Evolutionary conservation across 331 rosid species (phyloP).

Genomic region (Arachis monticola): DNA sequence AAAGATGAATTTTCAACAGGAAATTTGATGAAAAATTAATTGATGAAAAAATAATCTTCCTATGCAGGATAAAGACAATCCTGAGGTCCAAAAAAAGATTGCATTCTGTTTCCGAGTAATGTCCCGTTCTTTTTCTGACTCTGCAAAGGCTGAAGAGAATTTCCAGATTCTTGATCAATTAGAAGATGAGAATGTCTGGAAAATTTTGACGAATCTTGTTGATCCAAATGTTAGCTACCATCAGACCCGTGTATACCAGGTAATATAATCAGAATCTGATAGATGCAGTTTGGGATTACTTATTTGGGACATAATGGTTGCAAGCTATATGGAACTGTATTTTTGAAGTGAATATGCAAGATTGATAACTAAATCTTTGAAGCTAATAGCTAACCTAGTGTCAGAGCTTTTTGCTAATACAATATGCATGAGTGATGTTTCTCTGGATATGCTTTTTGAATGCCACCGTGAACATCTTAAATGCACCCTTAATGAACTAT

Average conservation of each 20-base stretch:
- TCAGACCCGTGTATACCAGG: slow-evolving; percentile 68
- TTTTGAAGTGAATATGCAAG: slow-evolving; percentile 2
- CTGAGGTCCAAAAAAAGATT: slow-evolving; percentile 87
- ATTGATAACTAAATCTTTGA: slow-evolving; percentile 28
- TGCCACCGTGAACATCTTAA: slow-evolving; percentile 1
- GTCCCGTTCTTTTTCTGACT: slow-evolving; percentile 94
- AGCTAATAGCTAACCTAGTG: slow-evolving; percentile 19
- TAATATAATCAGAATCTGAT: slow-evolving; percentile 47
- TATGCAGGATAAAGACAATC: slow-evolving; percentile 85
- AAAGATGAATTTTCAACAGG: slow-evolving; percentile 29
- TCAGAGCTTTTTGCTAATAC: slow-evolving; percentile 33
- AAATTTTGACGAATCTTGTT: slow-evolving; percentile 76
- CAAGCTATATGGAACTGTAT: slow-evolving; percentile 27
- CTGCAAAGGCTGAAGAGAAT: slow-evolving; percentile 85
- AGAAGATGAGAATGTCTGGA: slow-evolving; percentile 90
- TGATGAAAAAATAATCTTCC: slow-evolving; percentile 39
- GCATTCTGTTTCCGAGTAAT: slow-evolving; percentile 74
- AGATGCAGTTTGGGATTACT: slow-evolving; percentile 28
- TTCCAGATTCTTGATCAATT: slow-evolving; percentile 91
- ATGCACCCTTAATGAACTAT: slow-evolving; percentile 5
- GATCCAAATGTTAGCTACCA: slow-evolving; percentile 80
- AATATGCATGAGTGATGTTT: neutral
- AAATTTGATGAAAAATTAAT: slow-evolving; percentile 38
- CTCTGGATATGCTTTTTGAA: slow-evolving; percentile 7
- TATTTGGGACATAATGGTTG: slow-evolving; percentile 7